Conservation (phyloP, 1,284 basidiomycete species). For the Laetiporus sulphureus region DNA sequence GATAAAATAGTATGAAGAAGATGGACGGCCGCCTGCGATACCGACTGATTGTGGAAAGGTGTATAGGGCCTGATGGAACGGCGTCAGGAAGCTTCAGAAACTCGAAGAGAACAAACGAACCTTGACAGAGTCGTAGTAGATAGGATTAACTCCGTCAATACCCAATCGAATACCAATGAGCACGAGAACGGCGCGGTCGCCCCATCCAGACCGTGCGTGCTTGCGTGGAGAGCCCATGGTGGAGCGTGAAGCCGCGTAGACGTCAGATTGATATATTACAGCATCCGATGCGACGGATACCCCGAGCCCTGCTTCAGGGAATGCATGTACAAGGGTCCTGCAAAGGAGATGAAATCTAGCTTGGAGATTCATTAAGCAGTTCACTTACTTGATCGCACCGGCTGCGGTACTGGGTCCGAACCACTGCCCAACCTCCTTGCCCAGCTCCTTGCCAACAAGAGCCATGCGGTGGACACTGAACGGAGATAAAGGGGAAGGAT, state of each 20-base stretch:
- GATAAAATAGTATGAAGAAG: constrained; percentile 96
- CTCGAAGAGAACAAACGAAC: constrained; percentile 36
- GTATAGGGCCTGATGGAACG: constrained; percentile 61
- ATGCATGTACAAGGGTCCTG: constrained; percentile 74
- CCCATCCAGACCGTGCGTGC: constrained; percentile 51
- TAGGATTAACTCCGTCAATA: constrained; percentile 89
- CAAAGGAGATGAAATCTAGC: constrained; percentile 6
- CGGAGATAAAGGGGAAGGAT: constrained; percentile 81
- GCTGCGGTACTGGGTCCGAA: constrained; percentile 97
- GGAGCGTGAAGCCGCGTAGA: constrained; percentile 71
- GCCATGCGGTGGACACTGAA: constrained; percentile 98
- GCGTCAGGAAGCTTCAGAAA: constrained; percentile 1
- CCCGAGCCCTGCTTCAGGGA: constrained; percentile 75
- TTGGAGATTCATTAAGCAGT: constrained; percentile 1
- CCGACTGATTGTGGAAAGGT: constrained; percentile 94
- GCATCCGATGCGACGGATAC: constrained; percentile 83
- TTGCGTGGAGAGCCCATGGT: constrained; percentile 28
- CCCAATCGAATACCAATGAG: constrained; percentile 86
- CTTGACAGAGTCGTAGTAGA: constrained; percentile 93
- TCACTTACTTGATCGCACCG: constrained; percentile 81
- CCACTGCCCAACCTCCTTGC: constrained; percentile 96
- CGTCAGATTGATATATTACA: constrained; percentile 77
- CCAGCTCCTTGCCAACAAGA: constrained; percentile 87
- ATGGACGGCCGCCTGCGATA: constrained; percentile 92
- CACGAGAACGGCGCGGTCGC: constrained; percentile 79